phyloP scores from a whole-genome alignment of 1,139 yeast species.

The Yamadazyma spencermartinsiae region DNA sequence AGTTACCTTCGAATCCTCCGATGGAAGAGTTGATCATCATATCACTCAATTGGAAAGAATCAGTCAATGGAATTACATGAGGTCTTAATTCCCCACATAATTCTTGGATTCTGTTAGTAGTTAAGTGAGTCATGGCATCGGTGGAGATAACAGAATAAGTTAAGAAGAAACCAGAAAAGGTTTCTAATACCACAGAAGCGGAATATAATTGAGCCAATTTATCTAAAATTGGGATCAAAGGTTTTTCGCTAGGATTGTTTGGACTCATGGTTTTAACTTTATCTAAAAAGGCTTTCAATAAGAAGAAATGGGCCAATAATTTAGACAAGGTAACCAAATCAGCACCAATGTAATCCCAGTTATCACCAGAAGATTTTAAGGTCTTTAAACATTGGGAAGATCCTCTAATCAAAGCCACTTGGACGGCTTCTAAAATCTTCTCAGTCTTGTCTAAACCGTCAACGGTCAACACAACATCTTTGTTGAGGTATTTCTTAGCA shows the following conservation, averaged over 20 bases:
- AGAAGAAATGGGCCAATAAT: slow-evolving; percentile 44
- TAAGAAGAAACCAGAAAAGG: slow-evolving; percentile 42
- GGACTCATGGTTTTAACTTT: slow-evolving; percentile 26
- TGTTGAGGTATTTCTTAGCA: slow-evolving; percentile 30
- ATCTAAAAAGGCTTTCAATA: slow-evolving; percentile 31
- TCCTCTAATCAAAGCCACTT: slow-evolving; percentile 44
- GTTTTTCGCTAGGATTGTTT: slow-evolving; percentile 20
- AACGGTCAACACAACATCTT: slow-evolving; percentile 25
- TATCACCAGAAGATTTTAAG: slow-evolving; percentile 30
- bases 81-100: slow-evolving; percentile 44
- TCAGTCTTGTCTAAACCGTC: slow-evolving; percentile 33
- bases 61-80: slow-evolving; percentile 45
- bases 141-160: slow-evolving; percentile 36
- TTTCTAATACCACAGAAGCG: slow-evolving; percentile 34
- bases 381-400: slow-evolving; percentile 33
- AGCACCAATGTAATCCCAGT: slow-evolving; percentile 54
- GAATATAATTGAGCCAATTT: slow-evolving; percentile 30
- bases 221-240: slow-evolving; percentile 27
- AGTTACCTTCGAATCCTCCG: slow-evolving; percentile 47
- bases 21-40: slow-evolving; percentile 44
- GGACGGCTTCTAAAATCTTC: slow-evolving; percentile 39
- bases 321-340: slow-evolving; percentile 61
- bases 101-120: slow-evolving; percentile 33
- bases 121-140: slow-evolving; percentile 34
- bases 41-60: slow-evolving; percentile 50